These are phyloP conservation scores for Austroboletus olivaceoglutinosus DNA, from an alignment of 1,284 basidiomycete species.

Conservation along the genomic window DNA sequence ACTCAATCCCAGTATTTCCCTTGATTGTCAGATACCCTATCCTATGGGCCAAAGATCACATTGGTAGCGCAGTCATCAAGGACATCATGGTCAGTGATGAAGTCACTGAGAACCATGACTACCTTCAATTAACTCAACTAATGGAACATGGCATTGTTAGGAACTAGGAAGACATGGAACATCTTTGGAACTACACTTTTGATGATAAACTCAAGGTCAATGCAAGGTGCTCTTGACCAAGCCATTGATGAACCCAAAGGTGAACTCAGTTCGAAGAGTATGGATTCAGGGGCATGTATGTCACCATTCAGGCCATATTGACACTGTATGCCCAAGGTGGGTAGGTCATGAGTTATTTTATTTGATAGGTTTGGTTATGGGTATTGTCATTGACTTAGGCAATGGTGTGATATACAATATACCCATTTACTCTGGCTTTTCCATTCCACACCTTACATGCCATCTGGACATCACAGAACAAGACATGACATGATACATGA, in stretches of 20 bases:
- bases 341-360: conserved; percentile 33
- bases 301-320: conserved; percentile 98
- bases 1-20: conserved; percentile 72
- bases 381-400: conserved; percentile 98
- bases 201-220: conserved; percentile 92
- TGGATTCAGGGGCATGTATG: conserved; percentile 93
- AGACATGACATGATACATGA: conserved; percentile 97
- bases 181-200: conserved; percentile 99
- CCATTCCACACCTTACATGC: conserved; percentile 91
- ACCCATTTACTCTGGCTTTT: conserved; percentile 96
- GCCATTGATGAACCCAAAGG: conserved; percentile 99
- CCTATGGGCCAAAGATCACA: conserved; percentile 94
- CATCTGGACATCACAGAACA: conserved; percentile 97
- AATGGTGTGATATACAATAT: conserved; percentile 99
- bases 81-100: conserved; percentile 99
- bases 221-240: conserved; percentile 94
- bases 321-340: conserved; percentile 96
- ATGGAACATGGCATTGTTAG: conserved; percentile 99
- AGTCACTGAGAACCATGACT: conserved; percentile 91
- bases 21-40: conserved; percentile 97
- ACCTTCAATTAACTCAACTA: conserved; percentile 94
- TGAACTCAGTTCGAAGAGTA: conserved; percentile 99
- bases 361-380: conserved; percentile 98
- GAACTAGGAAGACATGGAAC: conserved; percentile 99
- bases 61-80: conserved; percentile 80